These are phyloP conservation scores for Fraxinus nigra DNA, from an alignment of 305 asterid genomes.

Conservation along the genomic window DNA sequence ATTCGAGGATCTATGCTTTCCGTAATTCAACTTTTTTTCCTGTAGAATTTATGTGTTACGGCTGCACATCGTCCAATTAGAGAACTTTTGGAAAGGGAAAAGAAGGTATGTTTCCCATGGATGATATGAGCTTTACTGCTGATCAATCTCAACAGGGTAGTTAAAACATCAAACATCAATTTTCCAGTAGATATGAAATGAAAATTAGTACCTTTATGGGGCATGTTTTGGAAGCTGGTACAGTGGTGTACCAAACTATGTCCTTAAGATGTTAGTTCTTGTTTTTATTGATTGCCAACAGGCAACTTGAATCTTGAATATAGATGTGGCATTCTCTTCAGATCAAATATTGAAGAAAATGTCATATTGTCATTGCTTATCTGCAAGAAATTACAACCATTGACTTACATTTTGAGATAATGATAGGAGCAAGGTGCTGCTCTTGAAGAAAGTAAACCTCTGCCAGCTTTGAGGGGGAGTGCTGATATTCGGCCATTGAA, in stretches of 20 bases:
- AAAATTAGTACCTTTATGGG: background rate
- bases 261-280: background rate
- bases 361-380: background rate
- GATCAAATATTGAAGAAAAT: background rate
- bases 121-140: background rate
- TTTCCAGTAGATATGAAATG: background rate
- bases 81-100: constrained; percentile 53
- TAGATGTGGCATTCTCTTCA: background rate
- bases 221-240: background rate
- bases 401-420: background rate
- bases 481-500: constrained; percentile 51
- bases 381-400: background rate
- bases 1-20: constrained; percentile 5
- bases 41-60: constrained; percentile 45
- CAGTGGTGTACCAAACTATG: background rate
- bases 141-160: constrained; percentile 2
- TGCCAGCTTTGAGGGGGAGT: constrained; percentile 56
- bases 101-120: constrained; percentile 35
- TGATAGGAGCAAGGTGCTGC: constrained; percentile 57
- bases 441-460: constrained; percentile 47
- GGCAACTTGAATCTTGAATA: background rate
- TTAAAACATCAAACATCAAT: background rate
- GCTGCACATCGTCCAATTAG: constrained; percentile 61
- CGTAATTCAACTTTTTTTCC: constrained; percentile 9
- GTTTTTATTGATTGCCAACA: background rate